These are phyloP conservation scores for Physcomitrellopsis africana DNA, from an alignment of 225 moss, liverwort and hornwort genomes.

Conservation along the genomic window DNA sequence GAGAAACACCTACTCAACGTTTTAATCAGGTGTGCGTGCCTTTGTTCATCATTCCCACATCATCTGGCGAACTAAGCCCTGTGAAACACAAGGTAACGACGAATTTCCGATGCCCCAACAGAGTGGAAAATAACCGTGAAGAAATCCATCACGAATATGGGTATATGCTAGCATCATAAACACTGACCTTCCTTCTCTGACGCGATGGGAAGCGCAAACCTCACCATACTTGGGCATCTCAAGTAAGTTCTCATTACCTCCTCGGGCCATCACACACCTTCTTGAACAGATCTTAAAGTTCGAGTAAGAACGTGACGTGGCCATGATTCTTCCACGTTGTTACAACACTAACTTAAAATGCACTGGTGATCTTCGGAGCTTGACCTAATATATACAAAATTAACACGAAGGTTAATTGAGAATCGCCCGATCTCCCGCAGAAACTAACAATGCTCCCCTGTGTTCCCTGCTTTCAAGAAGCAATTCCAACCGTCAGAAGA, in stretches of 20 bases:
- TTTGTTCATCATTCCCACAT: slow-evolving; percentile 1
- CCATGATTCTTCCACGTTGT: not conserved
- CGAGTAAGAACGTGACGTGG: not conserved
- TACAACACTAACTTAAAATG: not conserved
- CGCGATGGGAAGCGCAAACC: not conserved
- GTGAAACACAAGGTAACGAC: not conserved
- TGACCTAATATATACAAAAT: slow-evolving; percentile 19
- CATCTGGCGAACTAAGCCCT: not conserved
- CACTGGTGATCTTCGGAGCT: not conserved
- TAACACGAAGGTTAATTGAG: slow-evolving; percentile 28
- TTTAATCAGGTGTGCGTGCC: not conserved
- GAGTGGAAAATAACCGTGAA: slow-evolving; percentile 13
- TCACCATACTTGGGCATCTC: not conserved
- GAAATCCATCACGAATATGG: not conserved
- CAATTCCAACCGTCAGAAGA: slow-evolving; percentile 21
- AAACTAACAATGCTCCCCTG: slow-evolving; percentile 51
- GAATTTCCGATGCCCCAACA: slow-evolving; percentile 1
- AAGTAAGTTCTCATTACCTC: slow-evolving; percentile 7
- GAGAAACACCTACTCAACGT: no score
- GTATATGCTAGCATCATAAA: not conserved
- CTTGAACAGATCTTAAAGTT: not conserved
- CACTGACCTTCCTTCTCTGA: not conserved
- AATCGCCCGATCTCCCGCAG: slow-evolving; percentile 46
- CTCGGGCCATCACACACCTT: not conserved
- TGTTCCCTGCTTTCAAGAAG: slow-evolving; percentile 54